Evolutionary conservation across 345 rosid genomes (phyloP).

Genomic region (Euclidium syriacum): DNA sequence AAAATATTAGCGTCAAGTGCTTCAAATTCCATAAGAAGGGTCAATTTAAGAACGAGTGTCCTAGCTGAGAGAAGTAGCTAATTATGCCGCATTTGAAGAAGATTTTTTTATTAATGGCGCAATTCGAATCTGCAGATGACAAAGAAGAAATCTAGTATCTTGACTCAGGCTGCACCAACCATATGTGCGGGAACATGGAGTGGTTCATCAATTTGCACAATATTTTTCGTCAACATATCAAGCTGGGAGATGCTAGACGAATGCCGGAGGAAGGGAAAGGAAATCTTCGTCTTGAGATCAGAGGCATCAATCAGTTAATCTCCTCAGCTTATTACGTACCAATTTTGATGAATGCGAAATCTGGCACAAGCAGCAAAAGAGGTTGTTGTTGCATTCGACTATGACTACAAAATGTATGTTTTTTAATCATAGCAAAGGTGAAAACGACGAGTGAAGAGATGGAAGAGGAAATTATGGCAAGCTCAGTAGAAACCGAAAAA

Average conservation of each 20-base stretch:
- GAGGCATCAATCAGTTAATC: not conserved
- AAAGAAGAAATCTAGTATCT: not conserved
- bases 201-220: not conserved
- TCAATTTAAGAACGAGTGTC: too few species aligned
- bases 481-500: too few species aligned
- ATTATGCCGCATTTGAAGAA: not conserved
- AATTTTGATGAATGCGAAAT: not conserved
- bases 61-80: not conserved
- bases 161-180: not conserved
- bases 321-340: not conserved
- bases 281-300: not conserved
- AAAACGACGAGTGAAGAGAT: not conserved
- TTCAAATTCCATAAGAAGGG: too few species aligned
- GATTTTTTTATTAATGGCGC: not conserved
- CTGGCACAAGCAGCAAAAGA: too few species aligned
- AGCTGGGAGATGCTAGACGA: not conserved
- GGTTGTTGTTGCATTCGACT: too few species aligned
- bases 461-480: too few species aligned
- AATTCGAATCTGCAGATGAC: not conserved
- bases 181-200: not conserved
- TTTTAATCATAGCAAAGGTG: not conserved
- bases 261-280: not conserved
- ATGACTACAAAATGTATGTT: not conserved
- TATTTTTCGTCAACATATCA: not conserved
- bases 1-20: not conserved